Percentiles rank a stretch among this genome's conserved stretches.
Conservation (phyloP, 2,329 filamentous ascomycete species). For the Penicillium sp. region DNA sequence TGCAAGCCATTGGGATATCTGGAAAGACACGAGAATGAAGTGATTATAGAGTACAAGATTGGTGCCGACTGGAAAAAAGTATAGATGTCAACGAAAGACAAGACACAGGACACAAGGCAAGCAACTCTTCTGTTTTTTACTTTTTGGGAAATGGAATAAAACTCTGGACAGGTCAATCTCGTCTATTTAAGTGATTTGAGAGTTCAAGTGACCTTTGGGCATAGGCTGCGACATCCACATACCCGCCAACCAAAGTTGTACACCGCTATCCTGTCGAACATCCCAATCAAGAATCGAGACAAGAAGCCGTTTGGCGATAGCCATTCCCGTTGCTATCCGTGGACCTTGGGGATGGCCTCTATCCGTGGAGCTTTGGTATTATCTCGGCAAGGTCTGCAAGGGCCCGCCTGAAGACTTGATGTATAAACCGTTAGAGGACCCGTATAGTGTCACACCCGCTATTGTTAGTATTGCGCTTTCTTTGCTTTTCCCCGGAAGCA, state of each 20-base stretch:
- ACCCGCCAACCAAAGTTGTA: conserved; percentile 17
- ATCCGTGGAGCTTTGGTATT: conserved; percentile 14
- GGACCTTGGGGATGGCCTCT: conserved; percentile 6
- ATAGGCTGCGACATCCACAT: conserved; percentile 8
- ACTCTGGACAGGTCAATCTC: conserved; percentile 1
- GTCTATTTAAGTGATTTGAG: conserved; percentile 21
- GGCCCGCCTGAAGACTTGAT: conserved; percentile 24
- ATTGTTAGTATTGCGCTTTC: neutral
- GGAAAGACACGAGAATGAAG: neutral
- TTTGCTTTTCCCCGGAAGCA: conserved; percentile 3
- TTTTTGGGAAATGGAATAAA: neutral
- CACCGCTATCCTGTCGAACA: conserved; percentile 25
- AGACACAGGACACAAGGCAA: neutral
- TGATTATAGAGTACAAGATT: neutral
- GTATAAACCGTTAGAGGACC: conserved; percentile 22
- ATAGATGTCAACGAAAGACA: neutral
- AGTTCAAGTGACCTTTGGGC: neutral
- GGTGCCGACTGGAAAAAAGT: neutral
- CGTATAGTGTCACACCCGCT: conserved; percentile 15
- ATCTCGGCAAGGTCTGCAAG: conserved; percentile 23
- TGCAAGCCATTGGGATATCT: conserved; percentile 8
- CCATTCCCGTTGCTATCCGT: conserved; percentile 8
- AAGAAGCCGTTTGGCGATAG: conserved; percentile 9
- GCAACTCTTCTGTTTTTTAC: neutral
- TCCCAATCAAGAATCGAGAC: conserved; percentile 16